A percentile compares a stretch with the other conserved stretches of the same genome.
These are phyloP conservation scores for Mycosphaerella sp. DNA, from an alignment of 2,329 filamentous ascomycete genomes.

Conservation along the genomic window DNA sequence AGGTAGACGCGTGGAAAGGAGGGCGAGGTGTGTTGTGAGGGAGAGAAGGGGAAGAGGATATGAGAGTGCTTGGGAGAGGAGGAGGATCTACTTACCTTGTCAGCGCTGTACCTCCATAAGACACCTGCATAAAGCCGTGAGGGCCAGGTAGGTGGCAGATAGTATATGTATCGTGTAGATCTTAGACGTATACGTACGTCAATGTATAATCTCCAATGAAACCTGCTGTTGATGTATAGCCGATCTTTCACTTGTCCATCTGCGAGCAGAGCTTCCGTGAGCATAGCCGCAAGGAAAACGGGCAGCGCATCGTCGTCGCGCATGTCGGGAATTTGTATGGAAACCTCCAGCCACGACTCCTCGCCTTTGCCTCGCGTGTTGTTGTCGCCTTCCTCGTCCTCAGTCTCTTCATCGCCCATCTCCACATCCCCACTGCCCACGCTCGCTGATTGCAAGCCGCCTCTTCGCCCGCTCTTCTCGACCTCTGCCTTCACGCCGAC, in stretches of 20 bases:
- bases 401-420: slow-evolving; percentile 34
- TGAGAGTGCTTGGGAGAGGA: slow-evolving; percentile 86
- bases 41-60: slow-evolving; percentile 91
- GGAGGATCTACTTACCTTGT: slow-evolving; percentile 59
- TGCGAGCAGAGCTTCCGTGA: slow-evolving; percentile 76
- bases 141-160: no score
- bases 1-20: slow-evolving; percentile 79
- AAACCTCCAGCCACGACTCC: slow-evolving; percentile 79
- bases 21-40: slow-evolving; percentile 85
- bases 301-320: slow-evolving; percentile 87
- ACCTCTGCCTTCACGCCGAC: slow-evolving; percentile 95
- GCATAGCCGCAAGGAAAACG: slow-evolving; percentile 80
- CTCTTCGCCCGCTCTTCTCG: slow-evolving; percentile 56
- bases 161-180: no score
- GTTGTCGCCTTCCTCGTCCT: slow-evolving; percentile 40
- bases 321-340: slow-evolving; percentile 84
- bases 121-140: no score
- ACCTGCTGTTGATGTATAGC: slow-evolving; percentile 80
- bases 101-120: neutral
- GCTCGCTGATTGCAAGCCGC: slow-evolving; percentile 4
- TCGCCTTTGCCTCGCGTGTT: slow-evolving; percentile 38
- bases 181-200: slow-evolving; percentile 58
- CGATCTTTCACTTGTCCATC: slow-evolving; percentile 61
- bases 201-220: slow-evolving; percentile 94
- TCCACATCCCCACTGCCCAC: slow-evolving; percentile 16